phyloP scores from a whole-genome alignment of 1,284 basidiomycete species.

The Rhodotorula glutinis region DNA sequence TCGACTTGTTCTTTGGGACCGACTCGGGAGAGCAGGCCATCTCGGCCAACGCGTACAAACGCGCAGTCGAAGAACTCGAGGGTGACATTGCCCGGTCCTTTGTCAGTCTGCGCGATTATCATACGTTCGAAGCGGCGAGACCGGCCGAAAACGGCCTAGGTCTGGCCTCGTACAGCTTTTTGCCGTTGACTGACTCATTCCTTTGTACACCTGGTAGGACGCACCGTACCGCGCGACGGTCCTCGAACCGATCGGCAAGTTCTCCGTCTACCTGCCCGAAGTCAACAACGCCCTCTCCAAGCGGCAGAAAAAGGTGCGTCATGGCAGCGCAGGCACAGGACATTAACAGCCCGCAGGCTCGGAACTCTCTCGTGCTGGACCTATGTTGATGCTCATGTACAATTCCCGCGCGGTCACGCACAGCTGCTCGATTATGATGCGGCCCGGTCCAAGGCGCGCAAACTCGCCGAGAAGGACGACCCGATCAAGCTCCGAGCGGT shows the following conservation, averaged over 20 bases:
- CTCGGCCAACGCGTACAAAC: constrained; percentile 94
- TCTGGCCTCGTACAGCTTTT: not conserved
- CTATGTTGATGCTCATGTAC: too few relatives aligned
- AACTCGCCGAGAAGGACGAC: constrained; percentile 91
- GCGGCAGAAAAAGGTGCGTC: constrained; percentile 85
- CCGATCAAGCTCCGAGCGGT: constrained; percentile 83
- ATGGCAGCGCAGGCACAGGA: constrained; percentile 52
- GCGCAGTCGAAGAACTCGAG: constrained; percentile 91
- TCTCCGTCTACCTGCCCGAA: constrained; percentile 90
- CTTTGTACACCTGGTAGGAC: constrained; percentile 58
- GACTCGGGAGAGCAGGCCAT: constrained; percentile 68
- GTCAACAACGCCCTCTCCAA: constrained; percentile 93
- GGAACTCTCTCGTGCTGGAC: too few relatives aligned
- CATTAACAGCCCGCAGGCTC: too few relatives aligned
- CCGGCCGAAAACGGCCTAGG: too few relatives aligned
- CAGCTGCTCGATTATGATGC: constrained; percentile 95
- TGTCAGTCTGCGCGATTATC: not conserved
- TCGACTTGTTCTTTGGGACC: constrained; percentile 82
- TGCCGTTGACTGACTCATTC: too few relatives aligned
- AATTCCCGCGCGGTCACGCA: too few relatives aligned
- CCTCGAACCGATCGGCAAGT: constrained; percentile 91
- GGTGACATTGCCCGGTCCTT: constrained; percentile 41
- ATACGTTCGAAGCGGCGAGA: too few relatives aligned
- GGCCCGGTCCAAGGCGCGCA: constrained; percentile 80
- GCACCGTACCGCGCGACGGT: constrained; percentile 90